Base-by-base conservation (phyloP, 371 early-diverging fungal species). In the Mortierella sp. region DNA sequence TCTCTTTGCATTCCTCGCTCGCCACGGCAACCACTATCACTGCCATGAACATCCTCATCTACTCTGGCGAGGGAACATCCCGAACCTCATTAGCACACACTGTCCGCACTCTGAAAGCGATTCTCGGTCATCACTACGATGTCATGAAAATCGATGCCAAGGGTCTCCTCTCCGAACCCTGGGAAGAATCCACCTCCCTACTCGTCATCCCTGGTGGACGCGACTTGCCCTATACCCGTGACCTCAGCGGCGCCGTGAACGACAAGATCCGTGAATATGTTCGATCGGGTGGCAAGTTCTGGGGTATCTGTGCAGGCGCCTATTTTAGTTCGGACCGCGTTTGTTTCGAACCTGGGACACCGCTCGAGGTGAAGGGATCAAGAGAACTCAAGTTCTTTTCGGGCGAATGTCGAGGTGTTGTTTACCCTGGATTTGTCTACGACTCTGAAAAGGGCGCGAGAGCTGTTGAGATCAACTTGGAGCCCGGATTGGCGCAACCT, bases 281-380 rank as follows among this genome's bases (percentile, higher is more conserved):
- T 7, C 23, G 70, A 4, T 60, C 68, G 19, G 97, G 97, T 14
- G 98, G 98, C 5, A 83, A 85, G 7, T 96, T 93, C 74, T 79
- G 95, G 30, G 98, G 98, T 1, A 83, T 98, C 15, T 96, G 97
- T 72, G 96, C 95, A 0, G 98, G 97, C 16, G 97, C 91, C 1
- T 95, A 96, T 75, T 96, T 92, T 81, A 95, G 87, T 1, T 84
- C 87, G 23, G 65, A 60, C 0, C 53, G 69, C 7, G 88, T 93
- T 26, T 93, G 92, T 65, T 97, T 97, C 83, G 95, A 96, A 82
- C 86, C 86, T 2, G 88, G 88, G 21, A 68, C 84, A 18, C 64
- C 65, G 6, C 75, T 91, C 74, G 85, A 89, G 71, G 93, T 97
- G 9, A 67, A 84, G 28, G 96, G 95, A 1, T 64, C 85, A 12